Evolutionary conservation across 768 basidiomycete species (phyloP).

Genomic region (Boletus rubroflammeus): DNA sequence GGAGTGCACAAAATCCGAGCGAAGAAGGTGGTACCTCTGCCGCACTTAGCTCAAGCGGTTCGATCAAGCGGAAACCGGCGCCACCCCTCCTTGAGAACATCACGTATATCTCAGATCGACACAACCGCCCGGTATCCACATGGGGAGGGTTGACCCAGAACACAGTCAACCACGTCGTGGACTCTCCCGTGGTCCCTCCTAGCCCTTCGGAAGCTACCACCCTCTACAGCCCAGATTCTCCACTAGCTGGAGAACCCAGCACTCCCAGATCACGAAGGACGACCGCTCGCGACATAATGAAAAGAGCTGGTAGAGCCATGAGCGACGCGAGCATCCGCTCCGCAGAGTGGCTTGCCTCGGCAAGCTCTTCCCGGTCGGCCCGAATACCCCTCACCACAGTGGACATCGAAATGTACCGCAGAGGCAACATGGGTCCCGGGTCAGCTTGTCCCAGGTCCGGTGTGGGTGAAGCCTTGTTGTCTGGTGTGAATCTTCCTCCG

Average conservation of each 20-base stretch:
- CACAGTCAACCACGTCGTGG: background rate
- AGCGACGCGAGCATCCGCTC: constrained; percentile 31
- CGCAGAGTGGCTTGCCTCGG: constrained; percentile 30
- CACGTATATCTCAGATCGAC: constrained; percentile 1
- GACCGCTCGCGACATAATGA: constrained; percentile 14
- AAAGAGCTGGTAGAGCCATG: constrained; percentile 19
- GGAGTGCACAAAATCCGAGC: background rate
- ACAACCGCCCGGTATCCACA: constrained; percentile 10
- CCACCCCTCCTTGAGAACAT: constrained; percentile 26
- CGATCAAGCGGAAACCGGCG: constrained; percentile 31
- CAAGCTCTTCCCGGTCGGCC: constrained; percentile 12
- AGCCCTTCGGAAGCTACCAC: constrained; percentile 8
- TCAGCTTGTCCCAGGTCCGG: background rate
- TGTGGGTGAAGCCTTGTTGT: background rate
- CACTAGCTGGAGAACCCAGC: background rate
- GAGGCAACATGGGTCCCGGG: constrained; percentile 9
- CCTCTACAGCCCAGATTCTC: background rate
- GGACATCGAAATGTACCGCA: constrained; percentile 29
- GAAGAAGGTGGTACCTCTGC: constrained; percentile 10
- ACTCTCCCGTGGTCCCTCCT: constrained; percentile 5
- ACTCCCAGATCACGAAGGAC: constrained; percentile 12
- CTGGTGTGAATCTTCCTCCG: background rate
- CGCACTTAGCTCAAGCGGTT: constrained; percentile 16
- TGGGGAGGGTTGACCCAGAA: constrained; percentile 25
- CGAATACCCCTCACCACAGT: constrained; percentile 13